Evolutionary conservation across 345 rosid genomes (phyloP).

Genomic region (Euphorbia pulcherrima): DNA sequence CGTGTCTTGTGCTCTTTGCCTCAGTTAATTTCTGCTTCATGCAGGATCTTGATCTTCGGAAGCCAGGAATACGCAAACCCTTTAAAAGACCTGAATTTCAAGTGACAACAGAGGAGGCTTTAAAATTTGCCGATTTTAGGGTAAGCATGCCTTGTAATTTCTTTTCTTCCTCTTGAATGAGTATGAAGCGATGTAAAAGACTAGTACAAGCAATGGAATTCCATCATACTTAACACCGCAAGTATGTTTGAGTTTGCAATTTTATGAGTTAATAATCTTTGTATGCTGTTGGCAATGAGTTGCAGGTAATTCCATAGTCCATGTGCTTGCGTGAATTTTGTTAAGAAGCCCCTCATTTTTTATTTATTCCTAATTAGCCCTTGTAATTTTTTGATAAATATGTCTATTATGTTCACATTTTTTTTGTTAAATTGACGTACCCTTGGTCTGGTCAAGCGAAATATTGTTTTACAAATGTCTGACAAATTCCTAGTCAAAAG

Average conservation of each 20-base stretch:
- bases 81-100: slow-evolving; percentile 33
- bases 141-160: slow-evolving; percentile 38
- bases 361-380: too few species aligned
- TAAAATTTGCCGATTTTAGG: slow-evolving; percentile 73
- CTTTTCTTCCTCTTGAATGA: neutral
- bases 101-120: slow-evolving; percentile 59
- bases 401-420: too few species aligned
- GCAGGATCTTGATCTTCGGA: slow-evolving; percentile 60
- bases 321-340: too few species aligned
- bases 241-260: neutral
- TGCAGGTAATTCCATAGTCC: neutral
- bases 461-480: too few species aligned
- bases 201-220: neutral
- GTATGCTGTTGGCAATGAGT: neutral
- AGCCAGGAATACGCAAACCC: slow-evolving; percentile 35
- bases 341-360: too few species aligned
- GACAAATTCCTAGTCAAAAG: too few species aligned
- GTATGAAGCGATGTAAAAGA: neutral
- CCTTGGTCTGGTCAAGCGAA: too few species aligned
- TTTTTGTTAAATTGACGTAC: too few species aligned
- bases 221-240: neutral
- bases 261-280: neutral
- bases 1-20: neutral
- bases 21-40: slow-evolving; percentile 4
- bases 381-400: too few species aligned